Percentiles rank a stretch among this genome's conserved stretches.
These are phyloP conservation scores for Cryptosporidium ryanae DNA, from an alignment of 169 alveolate species.

Conservation along the genomic window DNA sequence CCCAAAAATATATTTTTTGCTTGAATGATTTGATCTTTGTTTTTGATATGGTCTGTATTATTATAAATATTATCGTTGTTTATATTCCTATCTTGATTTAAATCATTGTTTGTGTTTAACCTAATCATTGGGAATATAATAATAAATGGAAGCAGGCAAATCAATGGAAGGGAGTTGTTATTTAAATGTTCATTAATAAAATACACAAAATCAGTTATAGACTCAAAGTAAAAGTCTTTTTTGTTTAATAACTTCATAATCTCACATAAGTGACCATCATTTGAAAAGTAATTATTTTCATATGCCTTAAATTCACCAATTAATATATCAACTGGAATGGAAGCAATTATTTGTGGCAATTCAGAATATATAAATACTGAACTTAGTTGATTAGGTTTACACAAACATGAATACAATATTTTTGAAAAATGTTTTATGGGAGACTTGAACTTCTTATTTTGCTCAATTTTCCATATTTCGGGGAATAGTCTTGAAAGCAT, in stretches of 20 bases:
- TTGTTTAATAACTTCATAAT: conserved; percentile 18
- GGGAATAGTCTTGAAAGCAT: conserved; percentile 35
- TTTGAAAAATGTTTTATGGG: conserved; percentile 26
- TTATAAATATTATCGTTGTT: not conserved
- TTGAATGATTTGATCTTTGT: too few species aligned
- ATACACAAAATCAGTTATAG: conserved; percentile 6
- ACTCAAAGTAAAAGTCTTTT: conserved; percentile 5
- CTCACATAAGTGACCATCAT: not conserved
- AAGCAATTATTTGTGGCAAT: conserved; percentile 14
- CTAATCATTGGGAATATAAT: conserved; percentile 11
- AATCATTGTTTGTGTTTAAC: not conserved
- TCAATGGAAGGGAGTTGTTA: conserved; percentile 11
- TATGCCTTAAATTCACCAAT: conserved; percentile 1
- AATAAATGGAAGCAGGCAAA: conserved; percentile 25
- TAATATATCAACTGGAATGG: conserved; percentile 20
- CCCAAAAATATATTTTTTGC: not conserved
- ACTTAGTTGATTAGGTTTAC: conserved; percentile 38
- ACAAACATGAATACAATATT: conserved; percentile 4
- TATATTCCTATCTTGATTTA: not conserved
- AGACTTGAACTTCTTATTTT: not conserved
- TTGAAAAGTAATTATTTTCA: not conserved
- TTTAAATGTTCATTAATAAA: not conserved
- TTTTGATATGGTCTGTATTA: not conserved
- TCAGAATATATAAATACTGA: conserved; percentile 10
- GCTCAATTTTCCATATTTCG: conserved; percentile 10